Evolutionary conservation across 371 early-diverging fungal genomes (phyloP), one percentile per base, ranked within the genome.

Genomic region (Agmasoma carcini): DNA sequence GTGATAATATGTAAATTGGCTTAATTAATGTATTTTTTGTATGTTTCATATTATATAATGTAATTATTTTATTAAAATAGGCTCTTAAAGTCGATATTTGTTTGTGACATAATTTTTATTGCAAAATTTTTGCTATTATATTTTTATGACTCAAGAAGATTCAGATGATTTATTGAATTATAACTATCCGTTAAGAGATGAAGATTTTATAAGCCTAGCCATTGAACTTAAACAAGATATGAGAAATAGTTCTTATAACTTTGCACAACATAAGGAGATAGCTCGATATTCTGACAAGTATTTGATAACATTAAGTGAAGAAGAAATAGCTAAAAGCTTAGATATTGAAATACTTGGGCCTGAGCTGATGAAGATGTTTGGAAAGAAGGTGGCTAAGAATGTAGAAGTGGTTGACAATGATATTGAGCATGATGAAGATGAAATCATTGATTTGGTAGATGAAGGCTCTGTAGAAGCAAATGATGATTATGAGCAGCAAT

Each of bases 201-300:
- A 46, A 31, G 25, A 29, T n/a, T 31, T 17, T 22, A 25, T 46
- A 19, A 47, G 34, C 1, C 14, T 30, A 19, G 65, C 59, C 45
- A 51, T 11, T n/a, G 53, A 47, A 34, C 49, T 65, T 20, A 65
- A 65, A 50, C 41, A 27, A 2, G 19, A 41, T n/a, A 19, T 65
- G 25, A 56, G 59, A 26, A 39, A 53, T 17, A 27, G 40, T 48
- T 65, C 65, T 34, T 31, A 52, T 11, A 65, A 59, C 23, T 27
- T 53, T 12, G 29, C 31, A 20, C 30, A 20, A 30, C 41, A 51
- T 37, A 56, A 40, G 33, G 59, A 59, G 17, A 45, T 65, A 45
- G 54, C 41, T 27, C 19, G 65, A 44, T 65, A 59, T 31, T 47
- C 65, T 5, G 65, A 65, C 29, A 65, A 34, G 31, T 59, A 59